Base-by-base conservation (phyloP, 148 eudicot genomes). In the Chenopodium quinoa region DNA sequence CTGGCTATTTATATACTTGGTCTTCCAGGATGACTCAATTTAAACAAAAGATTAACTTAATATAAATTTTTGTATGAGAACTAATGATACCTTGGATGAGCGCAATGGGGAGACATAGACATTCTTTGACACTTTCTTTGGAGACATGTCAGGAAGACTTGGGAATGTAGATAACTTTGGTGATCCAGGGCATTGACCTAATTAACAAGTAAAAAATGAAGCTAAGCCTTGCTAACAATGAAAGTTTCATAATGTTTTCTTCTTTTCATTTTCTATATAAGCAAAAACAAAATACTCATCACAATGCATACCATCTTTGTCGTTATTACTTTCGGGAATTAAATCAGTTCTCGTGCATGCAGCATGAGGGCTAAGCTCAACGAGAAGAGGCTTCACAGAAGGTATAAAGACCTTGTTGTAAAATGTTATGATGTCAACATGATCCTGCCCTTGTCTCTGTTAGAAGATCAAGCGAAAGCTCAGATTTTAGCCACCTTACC, bases 101-200 rank as follows among this genome's bases (percentile, higher is more conserved):
- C 98, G 91, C 84, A 97, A 86, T 9, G 99, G 99, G 66, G 98
- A 94, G 66, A 97, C 98, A 31, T 94, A 97, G 37, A 97, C 94
- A 85, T 97, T 97, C 72, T 93, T 87, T 25, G 97, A 93, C 52
- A 97, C 95, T 80, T 97, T 97, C 90, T 92, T 97, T 4, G 99
- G 99, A 37, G 99, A 97, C 98, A 94, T 94, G 77, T 97, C 99
- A 63, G 99, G 99, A 71, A 97, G 95, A 81, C 88, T 91, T 48
- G 99, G 97, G 82, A 97, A 97, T 67, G 92, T 70, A 60, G 98
- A 90, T 85, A 90, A 29, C 83, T 85, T 94, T 1, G 98, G 99
- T 70, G 99, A 97, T 81, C 86, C 90, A 56, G 97, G 97, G 80
- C 89, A 82, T 85, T 86, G 94, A 88, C 86, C 99, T 97, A 73